These are phyloP conservation scores for Globisporangium sylvaticum DNA, from an alignment of 352 stramenopile genomes.

Conservation along the genomic window DNA sequence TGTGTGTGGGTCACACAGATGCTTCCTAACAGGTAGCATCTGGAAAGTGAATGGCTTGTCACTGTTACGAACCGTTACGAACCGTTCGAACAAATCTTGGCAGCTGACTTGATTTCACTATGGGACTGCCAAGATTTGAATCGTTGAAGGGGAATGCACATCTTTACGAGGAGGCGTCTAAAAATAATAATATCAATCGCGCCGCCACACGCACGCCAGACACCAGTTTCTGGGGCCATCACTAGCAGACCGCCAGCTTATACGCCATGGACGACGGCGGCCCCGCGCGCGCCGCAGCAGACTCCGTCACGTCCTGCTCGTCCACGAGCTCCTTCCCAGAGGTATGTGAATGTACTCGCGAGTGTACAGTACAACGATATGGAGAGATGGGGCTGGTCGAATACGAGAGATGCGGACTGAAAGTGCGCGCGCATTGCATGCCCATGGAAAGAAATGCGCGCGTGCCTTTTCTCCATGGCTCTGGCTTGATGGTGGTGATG, in stretches of 20 bases:
- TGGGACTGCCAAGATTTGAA: too few species aligned
- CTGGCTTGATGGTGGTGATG: background rate
- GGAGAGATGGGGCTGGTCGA: background rate
- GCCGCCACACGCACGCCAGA: background rate
- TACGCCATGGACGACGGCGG: background rate
- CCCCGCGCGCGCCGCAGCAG: background rate
- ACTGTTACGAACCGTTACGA: too few species aligned
- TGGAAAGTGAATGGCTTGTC: too few species aligned
- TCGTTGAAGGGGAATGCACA: too few species aligned
- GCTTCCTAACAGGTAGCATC: too few species aligned
- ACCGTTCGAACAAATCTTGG: too few species aligned
- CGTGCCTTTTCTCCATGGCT: background rate
- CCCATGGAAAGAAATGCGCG: slow-evolving; percentile 8
- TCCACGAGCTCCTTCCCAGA: slow-evolving; percentile 14
- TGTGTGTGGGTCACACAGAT: too few species aligned
- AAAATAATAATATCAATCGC: too few species aligned
- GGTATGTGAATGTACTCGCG: background rate
- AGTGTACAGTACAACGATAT: background rate
- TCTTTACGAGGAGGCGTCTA: too few species aligned
- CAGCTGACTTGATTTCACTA: too few species aligned
- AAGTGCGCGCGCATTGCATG: background rate
- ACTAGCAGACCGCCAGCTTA: background rate
- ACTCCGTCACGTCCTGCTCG: slow-evolving; percentile 6
- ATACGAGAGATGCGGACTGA: slow-evolving; percentile 4
- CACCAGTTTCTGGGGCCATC: background rate